Evolutionary conservation across 169 alveolate genomes (phyloP).

Genomic region (Cryptosporidium ryanae): DNA sequence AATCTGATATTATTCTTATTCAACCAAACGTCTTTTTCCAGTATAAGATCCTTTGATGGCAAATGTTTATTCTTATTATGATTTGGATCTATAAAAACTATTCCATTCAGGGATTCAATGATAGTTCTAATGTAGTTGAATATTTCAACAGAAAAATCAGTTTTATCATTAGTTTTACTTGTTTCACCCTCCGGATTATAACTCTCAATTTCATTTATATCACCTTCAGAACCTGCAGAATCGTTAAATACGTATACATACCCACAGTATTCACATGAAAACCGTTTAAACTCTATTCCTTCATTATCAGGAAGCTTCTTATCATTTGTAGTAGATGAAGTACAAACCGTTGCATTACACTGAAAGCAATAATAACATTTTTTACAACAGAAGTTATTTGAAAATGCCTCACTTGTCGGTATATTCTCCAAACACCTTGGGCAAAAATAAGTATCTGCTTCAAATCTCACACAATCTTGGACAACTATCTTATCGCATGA

Average conservation of each 20-base stretch:
- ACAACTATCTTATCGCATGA: conserved; percentile 48
- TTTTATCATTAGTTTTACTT: neutral
- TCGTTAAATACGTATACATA: no score
- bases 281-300: neutral
- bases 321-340: neutral
- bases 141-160: neutral
- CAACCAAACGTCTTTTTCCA: neutral
- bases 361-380: conserved; percentile 80
- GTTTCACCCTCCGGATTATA: no score
- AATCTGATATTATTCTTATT: neutral
- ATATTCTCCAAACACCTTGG: conserved; percentile 80
- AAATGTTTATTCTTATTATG: neutral
- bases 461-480: conserved; percentile 71
- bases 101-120: no score
- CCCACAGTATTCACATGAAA: no score
- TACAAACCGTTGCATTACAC: conserved; percentile 66
- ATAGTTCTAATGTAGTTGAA: no score
- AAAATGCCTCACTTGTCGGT: conserved; percentile 80
- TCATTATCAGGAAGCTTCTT: neutral
- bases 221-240: no score
- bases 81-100: neutral
- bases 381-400: conserved; percentile 77
- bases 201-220: no score
- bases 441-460: conserved; percentile 82
- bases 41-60: neutral